phyloP scores from a whole-genome alignment of 2,329 filamentous ascomycete genomes.

The Aspergillus hortae region DNA sequence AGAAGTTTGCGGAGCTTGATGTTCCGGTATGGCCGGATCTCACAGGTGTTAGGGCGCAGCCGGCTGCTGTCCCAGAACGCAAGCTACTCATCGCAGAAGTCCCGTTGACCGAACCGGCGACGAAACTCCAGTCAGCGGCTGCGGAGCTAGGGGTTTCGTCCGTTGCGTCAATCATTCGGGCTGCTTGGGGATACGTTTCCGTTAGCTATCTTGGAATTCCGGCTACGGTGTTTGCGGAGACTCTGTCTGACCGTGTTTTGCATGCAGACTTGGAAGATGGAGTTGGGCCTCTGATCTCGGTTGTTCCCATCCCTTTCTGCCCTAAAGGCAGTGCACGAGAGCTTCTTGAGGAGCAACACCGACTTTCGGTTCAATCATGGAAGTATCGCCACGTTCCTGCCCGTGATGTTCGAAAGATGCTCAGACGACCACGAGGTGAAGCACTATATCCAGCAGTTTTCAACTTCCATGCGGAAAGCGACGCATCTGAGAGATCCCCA shows the following conservation, averaged over 20 bases:
- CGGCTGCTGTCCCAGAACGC: slow-evolving; percentile 11
- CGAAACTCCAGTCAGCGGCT: slow-evolving; percentile 17
- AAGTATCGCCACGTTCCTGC: slow-evolving; percentile 27
- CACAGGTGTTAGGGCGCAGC: slow-evolving; percentile 15
- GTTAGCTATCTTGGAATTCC: slow-evolving; percentile 25
- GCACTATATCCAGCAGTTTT: slow-evolving; percentile 32
- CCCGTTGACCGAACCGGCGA: slow-evolving; percentile 11
- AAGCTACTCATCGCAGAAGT: slow-evolving; percentile 18
- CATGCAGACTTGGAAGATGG: slow-evolving; percentile 23
- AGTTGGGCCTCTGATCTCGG: slow-evolving; percentile 31
- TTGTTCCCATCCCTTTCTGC: slow-evolving; percentile 32
- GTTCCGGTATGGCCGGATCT: slow-evolving; percentile 26
- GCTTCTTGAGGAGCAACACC: slow-evolving; percentile 22
- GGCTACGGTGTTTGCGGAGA: slow-evolving; percentile 29
- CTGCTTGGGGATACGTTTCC: slow-evolving; percentile 28
- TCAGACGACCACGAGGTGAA: slow-evolving; percentile 22
- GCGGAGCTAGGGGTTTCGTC: slow-evolving; percentile 25
- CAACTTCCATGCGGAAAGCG: slow-evolving; percentile 25
- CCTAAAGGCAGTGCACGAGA: slow-evolving; percentile 21
- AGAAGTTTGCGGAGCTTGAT: slow-evolving; percentile 21
- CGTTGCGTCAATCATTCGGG: slow-evolving; percentile 25
- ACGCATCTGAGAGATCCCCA: slow-evolving; percentile 3
- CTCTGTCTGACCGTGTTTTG: slow-evolving; percentile 29
- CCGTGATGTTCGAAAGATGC: slow-evolving; percentile 25
- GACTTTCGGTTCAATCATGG: slow-evolving; percentile 22